Evolutionary conservation across 495 filamentous ascomycete genomes (phyloP).

Genomic region (Apodospora peruviana): DNA sequence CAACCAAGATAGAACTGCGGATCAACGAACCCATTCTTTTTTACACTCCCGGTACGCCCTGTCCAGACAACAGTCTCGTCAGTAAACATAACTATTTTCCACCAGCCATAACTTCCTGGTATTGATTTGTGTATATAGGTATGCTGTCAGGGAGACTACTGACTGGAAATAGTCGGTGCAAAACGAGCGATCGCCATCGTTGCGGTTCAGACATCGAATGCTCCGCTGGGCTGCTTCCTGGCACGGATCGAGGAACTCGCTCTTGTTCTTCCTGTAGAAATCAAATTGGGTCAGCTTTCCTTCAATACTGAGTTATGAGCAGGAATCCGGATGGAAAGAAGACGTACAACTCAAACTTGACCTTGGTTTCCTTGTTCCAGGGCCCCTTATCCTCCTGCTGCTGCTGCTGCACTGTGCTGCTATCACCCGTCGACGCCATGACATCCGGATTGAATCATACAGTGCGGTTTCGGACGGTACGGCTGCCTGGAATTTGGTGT

Average conservation of each 20-base stretch:
- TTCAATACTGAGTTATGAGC: background rate
- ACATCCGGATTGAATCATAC: too few species aligned
- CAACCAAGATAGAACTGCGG: background rate
- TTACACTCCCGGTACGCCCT: slow-evolving; percentile 95
- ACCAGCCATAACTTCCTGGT: too few species aligned
- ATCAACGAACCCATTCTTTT: slow-evolving; percentile 73
- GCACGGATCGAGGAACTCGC: slow-evolving; percentile 90
- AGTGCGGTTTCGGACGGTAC: too few species aligned
- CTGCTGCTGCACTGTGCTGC: background rate
- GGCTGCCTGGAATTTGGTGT: too few species aligned
- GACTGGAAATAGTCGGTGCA: slow-evolving; percentile 94
- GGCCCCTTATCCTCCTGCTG: slow-evolving; percentile 12
- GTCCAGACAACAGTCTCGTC: slow-evolving; percentile 8
- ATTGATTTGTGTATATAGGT: too few species aligned
- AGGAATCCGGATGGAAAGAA: background rate
- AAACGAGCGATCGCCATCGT: slow-evolving; percentile 75
- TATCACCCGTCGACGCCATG: slow-evolving; percentile 3
- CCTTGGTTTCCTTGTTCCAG: slow-evolving; percentile 37
- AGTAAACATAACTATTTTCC: slow-evolving; percentile 6
- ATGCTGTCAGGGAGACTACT: slow-evolving; percentile 21
- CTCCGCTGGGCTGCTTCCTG: slow-evolving; percentile 84
- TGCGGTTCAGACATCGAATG: slow-evolving; percentile 80
- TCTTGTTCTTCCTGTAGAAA: slow-evolving; percentile 63
- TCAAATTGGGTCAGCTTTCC: slow-evolving; percentile 1
- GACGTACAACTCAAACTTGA: slow-evolving; percentile 40